Evolutionary conservation across 495 filamentous ascomycete species (phyloP).

Genomic region (Lichenothelia convexa): DNA sequence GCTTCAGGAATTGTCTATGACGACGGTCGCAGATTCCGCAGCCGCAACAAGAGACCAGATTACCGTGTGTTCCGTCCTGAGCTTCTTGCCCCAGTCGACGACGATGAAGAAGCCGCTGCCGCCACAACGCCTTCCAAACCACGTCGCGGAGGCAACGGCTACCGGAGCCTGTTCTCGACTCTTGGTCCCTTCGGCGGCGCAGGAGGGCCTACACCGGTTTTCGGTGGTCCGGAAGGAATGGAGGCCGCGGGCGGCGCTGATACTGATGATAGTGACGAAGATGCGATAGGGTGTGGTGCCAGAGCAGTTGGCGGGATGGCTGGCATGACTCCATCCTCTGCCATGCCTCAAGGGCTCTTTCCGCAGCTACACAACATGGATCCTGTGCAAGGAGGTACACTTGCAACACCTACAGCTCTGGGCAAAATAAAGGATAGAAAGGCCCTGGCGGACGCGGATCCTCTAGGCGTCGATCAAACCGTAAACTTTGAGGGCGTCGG

Average conservation of each 20-base stretch:
- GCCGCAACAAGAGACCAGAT: conserved; percentile 28
- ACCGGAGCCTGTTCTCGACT: conserved; percentile 64
- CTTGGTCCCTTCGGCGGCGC: conserved; percentile 83
- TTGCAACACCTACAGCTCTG: conserved; percentile 52
- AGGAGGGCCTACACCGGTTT: conserved; percentile 47
- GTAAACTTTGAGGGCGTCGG: conserved; percentile 89
- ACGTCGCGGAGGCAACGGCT: conserved; percentile 38
- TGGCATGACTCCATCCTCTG: conserved; percentile 61
- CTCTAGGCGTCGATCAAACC: conserved; percentile 73
- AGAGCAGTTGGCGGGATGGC: conserved; percentile 38
- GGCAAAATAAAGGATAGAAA: conserved; percentile 76
- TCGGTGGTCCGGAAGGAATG: conserved; percentile 60
- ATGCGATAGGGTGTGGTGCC: conserved; percentile 38
- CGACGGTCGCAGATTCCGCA: conserved; percentile 16
- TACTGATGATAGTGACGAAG: conserved; percentile 94
- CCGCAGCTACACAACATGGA: conserved; percentile 50
- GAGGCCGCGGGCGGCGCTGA: conserved; percentile 64
- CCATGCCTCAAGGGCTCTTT: conserved; percentile 35
- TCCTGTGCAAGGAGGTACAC: conserved; percentile 31
- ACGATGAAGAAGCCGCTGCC: conserved; percentile 41
- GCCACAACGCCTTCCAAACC: conserved; percentile 50
- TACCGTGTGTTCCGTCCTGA: conserved; percentile 66
- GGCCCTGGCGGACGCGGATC: conserved; percentile 76
- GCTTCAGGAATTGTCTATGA: conserved; percentile 3
- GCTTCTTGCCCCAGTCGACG: conserved; percentile 46